A percentile compares a stretch with the other conserved stretches of the same genome.
Evolutionary conservation across 176 grass and related monocot genomes (phyloP).

Genomic region (Oryza glaberrima): DNA sequence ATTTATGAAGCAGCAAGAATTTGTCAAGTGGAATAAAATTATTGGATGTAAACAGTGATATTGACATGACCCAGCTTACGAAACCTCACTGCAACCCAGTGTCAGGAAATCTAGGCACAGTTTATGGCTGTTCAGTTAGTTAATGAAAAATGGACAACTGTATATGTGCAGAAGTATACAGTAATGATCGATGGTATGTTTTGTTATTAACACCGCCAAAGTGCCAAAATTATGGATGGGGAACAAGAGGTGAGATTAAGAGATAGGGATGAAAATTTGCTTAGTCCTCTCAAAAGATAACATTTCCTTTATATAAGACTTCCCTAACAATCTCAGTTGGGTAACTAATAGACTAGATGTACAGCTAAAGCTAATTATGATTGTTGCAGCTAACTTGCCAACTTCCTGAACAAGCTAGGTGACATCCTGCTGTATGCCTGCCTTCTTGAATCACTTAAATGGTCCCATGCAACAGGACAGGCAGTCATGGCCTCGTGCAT

Average conservation of each 20-base stretch:
- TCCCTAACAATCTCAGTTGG: neutral
- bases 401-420: neutral
- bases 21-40: constrained; percentile 24
- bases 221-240: neutral
- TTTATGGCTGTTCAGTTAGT: constrained; percentile 16
- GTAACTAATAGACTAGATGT: neutral
- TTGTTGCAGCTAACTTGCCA: neutral
- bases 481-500: neutral
- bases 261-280: neutral
- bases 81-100: constrained; percentile 9
- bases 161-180: neutral
- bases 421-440: neutral
- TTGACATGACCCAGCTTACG: neutral
- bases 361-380: neutral
- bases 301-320: neutral
- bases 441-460: neutral
- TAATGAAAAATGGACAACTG: constrained; percentile 2
- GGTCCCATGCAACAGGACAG: neutral
- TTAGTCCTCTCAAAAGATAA: neutral
- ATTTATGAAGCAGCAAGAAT: constrained; percentile 29
- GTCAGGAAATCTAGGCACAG: constrained; percentile 15
- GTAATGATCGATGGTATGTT: neutral
- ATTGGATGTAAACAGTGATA: constrained; percentile 23
- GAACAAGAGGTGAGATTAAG: neutral
- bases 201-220: neutral